Base-by-base conservation (phyloP, 1,139 yeast species). In the Diutina mesorugosa region DNA sequence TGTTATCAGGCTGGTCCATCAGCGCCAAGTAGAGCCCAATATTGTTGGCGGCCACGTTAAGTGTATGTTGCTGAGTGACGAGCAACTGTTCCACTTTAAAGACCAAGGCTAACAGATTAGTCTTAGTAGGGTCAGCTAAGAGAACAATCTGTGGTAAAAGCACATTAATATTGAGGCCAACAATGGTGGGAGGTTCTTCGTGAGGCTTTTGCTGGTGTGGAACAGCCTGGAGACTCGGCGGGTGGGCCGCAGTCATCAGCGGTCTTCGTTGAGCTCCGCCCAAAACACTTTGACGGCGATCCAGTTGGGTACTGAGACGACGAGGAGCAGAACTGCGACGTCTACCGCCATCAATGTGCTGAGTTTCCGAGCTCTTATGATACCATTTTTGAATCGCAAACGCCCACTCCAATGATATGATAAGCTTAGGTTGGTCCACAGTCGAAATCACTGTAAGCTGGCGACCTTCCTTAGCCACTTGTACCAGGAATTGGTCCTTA, bases 1-100 rank as follows among this genome's bases (percentile, higher is more conserved):
- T 77, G 12, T 78, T 77, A 29, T 84, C 83, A 58, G 78, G 77
- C 10, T 80, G 69, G 61, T 85, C 79, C 96, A 95, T 91, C 30
- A 74, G 77, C 56, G 91, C 83, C 61, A 93, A 72, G 64, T 87
- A 95, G 85, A 95, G 83, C 1, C 99, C 98, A 57, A 90, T 81
- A 60, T 87, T 88, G 61, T 85, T 81, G 0, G 89, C 85, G 18
- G 91, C 83, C 8, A 90, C 68, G 1, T 91, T 80, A 12, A 78
- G 67, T 2, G 82, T 77, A 59, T 83, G 81, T 63, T 87, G 90
- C 60, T 87, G 84, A 0, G 93, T 80, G 4, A 90, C 65, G 54
- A 87, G 72, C 8, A 91, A 70, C 64, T 91, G 97, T 58, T 87
- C 95, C 18, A 90, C 84, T 63, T 89, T 88, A 69, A 93, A 87